phyloP scores from a whole-genome alignment of 345 rosid species.

The Nasturtium officinale region DNA sequence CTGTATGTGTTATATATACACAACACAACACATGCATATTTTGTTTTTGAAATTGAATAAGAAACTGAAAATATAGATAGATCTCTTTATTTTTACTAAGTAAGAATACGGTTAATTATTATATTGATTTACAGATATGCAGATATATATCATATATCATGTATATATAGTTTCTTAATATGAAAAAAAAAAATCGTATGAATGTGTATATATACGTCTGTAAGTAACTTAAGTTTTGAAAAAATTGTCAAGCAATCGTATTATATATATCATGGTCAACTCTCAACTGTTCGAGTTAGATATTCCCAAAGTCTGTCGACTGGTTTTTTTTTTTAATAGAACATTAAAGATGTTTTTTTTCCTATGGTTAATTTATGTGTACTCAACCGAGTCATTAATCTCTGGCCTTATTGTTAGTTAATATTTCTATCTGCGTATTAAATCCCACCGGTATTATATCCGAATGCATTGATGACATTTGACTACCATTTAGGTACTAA shows the following conservation, averaged over 20 bases:
- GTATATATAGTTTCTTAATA: not conserved
- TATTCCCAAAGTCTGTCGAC: not conserved
- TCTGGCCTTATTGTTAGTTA: not conserved
- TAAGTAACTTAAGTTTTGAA: constrained; percentile 3
- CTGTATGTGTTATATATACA: constrained; percentile 17
- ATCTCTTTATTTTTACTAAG: constrained; percentile 8
- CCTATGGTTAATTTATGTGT: constrained; percentile 15
- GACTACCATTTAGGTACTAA: not conserved
- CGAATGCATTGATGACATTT: not conserved
- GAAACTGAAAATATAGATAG: not conserved
- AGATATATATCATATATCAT: not conserved
- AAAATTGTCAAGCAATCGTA: constrained; percentile 12
- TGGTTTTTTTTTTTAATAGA: not conserved
- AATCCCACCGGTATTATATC: not conserved
- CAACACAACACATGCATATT: constrained; percentile 9
- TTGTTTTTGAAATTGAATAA: not conserved
- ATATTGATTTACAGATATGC: no score
- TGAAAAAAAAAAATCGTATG: not conserved
- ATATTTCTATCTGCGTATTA: not conserved
- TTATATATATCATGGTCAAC: constrained; percentile 22
- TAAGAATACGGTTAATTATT: not conserved
- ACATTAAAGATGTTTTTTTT: constrained; percentile 3
- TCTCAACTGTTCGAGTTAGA: constrained; percentile 1
- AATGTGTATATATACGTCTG: no score
- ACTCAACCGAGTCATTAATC: constrained; percentile 19